phyloP scores from a whole-genome alignment of 306 rosid species.

The Lablab purpureus region DNA sequence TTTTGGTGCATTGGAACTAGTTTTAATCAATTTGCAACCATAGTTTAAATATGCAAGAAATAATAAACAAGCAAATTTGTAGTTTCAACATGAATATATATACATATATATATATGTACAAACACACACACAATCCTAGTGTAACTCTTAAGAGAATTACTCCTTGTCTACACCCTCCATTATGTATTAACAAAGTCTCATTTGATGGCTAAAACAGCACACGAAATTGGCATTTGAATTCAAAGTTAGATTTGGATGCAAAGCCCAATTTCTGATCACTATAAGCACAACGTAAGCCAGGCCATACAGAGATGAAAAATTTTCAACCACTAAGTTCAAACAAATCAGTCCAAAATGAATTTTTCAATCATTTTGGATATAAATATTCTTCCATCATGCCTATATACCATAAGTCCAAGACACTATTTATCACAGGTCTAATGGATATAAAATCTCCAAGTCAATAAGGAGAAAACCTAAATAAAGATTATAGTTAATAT shows the following conservation, averaged over 20 bases:
- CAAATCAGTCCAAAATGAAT: not conserved
- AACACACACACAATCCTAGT: no score
- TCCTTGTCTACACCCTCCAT: no score
- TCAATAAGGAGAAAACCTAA: not conserved
- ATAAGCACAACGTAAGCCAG: not conserved
- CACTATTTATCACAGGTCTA: not conserved
- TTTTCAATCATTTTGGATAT: slow-evolving; percentile 11
- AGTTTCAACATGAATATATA: not conserved
- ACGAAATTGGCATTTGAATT: slow-evolving; percentile 17
- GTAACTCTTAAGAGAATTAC: no score
- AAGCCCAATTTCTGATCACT: not conserved
- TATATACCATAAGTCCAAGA: not conserved
- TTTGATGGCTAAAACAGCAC: slow-evolving; percentile 17
- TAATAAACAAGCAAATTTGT: slow-evolving; percentile 1
- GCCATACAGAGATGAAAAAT: not conserved
- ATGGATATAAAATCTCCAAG: not conserved
- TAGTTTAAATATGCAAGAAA: not conserved
- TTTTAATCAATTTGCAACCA: not conserved
- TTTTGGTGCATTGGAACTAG: not conserved
- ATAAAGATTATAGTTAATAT: not conserved
- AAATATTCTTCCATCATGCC: slow-evolving; percentile 5
- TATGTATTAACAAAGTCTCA: not conserved
- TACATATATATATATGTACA: no score
- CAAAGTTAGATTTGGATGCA: not conserved
- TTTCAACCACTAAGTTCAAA: not conserved